Base-by-base conservation (phyloP, 1,139 yeast genomes). In the Yamadazyma sp. region DNA sequence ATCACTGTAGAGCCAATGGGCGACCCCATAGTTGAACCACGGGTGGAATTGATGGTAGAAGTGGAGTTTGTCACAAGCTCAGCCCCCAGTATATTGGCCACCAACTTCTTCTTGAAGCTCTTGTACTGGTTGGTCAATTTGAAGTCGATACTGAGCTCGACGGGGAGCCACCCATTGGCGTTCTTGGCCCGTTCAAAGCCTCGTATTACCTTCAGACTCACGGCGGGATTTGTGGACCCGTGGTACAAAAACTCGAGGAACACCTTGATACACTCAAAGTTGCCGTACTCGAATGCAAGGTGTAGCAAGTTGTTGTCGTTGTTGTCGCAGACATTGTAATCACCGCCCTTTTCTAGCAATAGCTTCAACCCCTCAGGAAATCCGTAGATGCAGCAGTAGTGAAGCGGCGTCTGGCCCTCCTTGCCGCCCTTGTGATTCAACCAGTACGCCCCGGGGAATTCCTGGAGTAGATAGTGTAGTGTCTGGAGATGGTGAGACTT, bases 221-320 rank as follows among this genome's bases (percentile, higher is more conserved):
- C 64, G 30, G 77, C 50, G 15, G 46, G 46, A 33, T 46, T 54
- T 9, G 47, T 38, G 9, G 40, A 22, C 10, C 45, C 35, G 1
- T 44, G 35, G 15, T 53, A 41, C 17, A 68, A 48, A 38, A 48
- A 72, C 31, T 69, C 71, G 1, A 86, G 58, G 27, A 91, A 62
- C 17, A 81, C 69, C 43, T 79, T 75, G 39, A 87, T 64, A 43
- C 94, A 84, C 36, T 78, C 78, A 18, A 77, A 55, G 46, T 80
- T 78, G 4, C 95, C 96, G 54, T 76, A 81, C 45, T 87, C 87
- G 51, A 89, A 80, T 7, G 95, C 88, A 16, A 85, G 62, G 58
- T 91, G 98, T 23, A 91, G 62, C 5, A 94, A 81, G 10, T 92
- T 81, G 55, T 87, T 84, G 2, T 92, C 94, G 26, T 75, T 66